Evolutionary conservation across 345 rosid genomes (phyloP), one percentile per base, ranked within the genome.

Genomic region (Cardiospermum halicacabum): DNA sequence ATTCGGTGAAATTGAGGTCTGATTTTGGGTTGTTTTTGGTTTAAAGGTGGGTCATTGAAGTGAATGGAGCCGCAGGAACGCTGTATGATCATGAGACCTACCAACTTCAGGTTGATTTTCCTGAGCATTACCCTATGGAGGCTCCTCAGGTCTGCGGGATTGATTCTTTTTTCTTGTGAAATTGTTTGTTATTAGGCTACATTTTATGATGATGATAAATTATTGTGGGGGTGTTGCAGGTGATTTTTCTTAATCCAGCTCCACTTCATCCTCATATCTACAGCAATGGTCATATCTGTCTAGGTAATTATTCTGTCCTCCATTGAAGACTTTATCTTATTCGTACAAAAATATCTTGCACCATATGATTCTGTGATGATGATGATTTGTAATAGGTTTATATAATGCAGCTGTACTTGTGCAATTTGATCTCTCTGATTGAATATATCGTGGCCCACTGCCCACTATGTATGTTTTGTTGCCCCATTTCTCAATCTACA

Each of bases 111-210:
- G 99, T 89, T 66, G 99, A 95, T 78, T 95, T 95, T 56, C 96
- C 99, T 7, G 99, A 89, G 69, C 93, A 87, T 72, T 95, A 95
- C 70, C 99, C 99, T 11, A 95, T 91, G 97, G 99, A 95, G 77
- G 93, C 99, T 0, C 99, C 97, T 1, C 99, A 94, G 91, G 97
- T 91, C 60, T 65, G 51, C 19, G 21, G 39, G 1, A 34, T 34
- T 34, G 3, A 0, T 34, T 34, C 9, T 32, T 32, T 34, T 34
- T 34, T 34, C 39, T 34, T 34, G 39, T 34, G 39, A 34, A 34
- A 1, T 15, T 47, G 31, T 31, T 57, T 5, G 18, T 21, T 56
- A 43, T 31, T 58, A 12, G 13, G 0, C 36, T 18, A 49, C 0
- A 32, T 28, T 54, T 3, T 4, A 8, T 26, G 32, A 2, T 1